phyloP scores from a whole-genome alignment of 805 yeast species.

The Kluyveromyces lactis region DNA sequence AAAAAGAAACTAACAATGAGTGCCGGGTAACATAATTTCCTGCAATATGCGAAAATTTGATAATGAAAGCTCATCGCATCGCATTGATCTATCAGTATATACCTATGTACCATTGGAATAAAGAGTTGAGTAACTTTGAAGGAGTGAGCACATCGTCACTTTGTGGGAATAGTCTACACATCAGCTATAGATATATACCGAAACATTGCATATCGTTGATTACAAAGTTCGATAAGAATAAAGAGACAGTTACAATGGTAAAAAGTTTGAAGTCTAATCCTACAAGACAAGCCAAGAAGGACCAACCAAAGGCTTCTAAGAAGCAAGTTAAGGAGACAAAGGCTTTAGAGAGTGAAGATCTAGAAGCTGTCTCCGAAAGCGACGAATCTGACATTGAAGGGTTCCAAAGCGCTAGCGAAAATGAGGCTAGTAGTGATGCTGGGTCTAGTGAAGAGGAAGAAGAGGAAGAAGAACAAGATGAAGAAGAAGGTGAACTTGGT shows the following conservation, averaged over 20 bases:
- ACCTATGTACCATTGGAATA: too few relatives aligned
- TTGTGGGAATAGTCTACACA: too few relatives aligned
- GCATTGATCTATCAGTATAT: not conserved
- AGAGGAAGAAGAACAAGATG: slow-evolving; percentile 19
- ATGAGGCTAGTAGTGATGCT: slow-evolving; percentile 23
- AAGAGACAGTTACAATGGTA: too few relatives aligned
- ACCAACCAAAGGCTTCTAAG: not conserved
- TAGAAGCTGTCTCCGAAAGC: not conserved
- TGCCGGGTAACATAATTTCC: not conserved
- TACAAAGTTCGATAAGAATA: too few relatives aligned
- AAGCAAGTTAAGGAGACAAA: not conserved
- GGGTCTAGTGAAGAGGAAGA: not conserved
- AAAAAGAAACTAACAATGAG: not conserved
- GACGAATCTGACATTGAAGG: slow-evolving; percentile 3
- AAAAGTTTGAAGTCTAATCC: too few relatives aligned
- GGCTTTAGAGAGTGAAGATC: not conserved
- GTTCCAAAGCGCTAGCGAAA: slow-evolving; percentile 18
- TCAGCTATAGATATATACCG: too few relatives aligned
- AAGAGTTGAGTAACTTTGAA: too few relatives aligned
- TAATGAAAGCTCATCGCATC: not conserved
- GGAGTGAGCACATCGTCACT: too few relatives aligned
- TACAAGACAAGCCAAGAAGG: not conserved
- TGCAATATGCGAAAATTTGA: not conserved
- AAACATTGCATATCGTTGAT: too few relatives aligned
- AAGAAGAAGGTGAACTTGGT: slow-evolving; percentile 13